Evolutionary conservation across 2,329 filamentous ascomycete species (phyloP).

Genomic region (Fusarium begoniae): DNA sequence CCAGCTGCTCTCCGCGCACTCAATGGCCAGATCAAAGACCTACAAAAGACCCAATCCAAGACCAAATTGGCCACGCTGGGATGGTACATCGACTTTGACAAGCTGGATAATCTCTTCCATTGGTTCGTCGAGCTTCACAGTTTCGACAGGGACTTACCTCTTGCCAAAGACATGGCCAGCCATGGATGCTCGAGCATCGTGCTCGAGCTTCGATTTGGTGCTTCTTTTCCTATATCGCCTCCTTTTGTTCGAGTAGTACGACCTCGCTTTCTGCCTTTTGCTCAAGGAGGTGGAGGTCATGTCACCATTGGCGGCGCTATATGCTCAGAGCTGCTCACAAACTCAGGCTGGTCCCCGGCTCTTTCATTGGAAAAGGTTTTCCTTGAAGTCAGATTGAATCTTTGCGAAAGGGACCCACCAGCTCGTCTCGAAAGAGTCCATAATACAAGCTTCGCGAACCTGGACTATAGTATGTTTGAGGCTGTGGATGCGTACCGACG

Average conservation of each 20-base stretch:
- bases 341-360: constrained; percentile 80
- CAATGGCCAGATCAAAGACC: constrained; percentile 64
- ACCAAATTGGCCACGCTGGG: constrained; percentile 74
- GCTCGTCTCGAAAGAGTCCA: constrained; percentile 68
- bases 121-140: constrained; percentile 93
- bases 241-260: constrained; percentile 87
- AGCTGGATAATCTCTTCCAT: constrained; percentile 81
- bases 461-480: constrained; percentile 73
- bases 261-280: constrained; percentile 79
- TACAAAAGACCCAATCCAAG: constrained; percentile 70
- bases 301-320: constrained; percentile 86
- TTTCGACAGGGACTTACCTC: constrained; percentile 73
- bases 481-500: constrained; percentile 78
- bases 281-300: constrained; percentile 81
- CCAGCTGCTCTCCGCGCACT: constrained; percentile 40
- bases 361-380: constrained; percentile 81
- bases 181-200: constrained; percentile 73
- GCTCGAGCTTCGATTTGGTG: constrained; percentile 82
- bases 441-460: neutral
- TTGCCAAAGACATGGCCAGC: constrained; percentile 78
- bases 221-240: constrained; percentile 78
- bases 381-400: constrained; percentile 80
- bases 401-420: constrained; percentile 75
- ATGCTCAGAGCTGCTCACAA: constrained; percentile 85
- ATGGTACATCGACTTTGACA: constrained; percentile 79